Base-by-base conservation (phyloP, 495 filamentous ascomycete species). In the Saxispiralis lemnorum region DNA sequence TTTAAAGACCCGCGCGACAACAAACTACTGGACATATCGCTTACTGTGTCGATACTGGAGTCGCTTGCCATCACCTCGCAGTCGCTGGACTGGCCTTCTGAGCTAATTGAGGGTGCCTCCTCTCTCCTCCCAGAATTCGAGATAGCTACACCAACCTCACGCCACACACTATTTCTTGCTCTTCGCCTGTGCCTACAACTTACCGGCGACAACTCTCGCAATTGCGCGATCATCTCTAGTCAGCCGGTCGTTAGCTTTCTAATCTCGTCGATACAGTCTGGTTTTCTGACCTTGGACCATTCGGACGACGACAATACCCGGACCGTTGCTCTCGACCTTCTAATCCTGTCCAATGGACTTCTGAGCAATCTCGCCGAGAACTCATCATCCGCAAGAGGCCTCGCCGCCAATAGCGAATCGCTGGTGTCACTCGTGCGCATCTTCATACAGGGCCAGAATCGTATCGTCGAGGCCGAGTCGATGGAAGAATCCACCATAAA, bases 321-420 rank as follows among this genome's bases (percentile, higher is more conserved):
- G 34, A 51, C 51, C 31, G 52, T 66, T 24, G 54, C 67, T 13
- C 59, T 87, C 17, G 79, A 95, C 47, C 68, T 69, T 17, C 69
- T 93, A 15, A 76, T 94, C 39, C 66, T 95, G 44, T 71, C 79
- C 35, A 62, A 94, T 30, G 92, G 86, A 0, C 74, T 80, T 41
- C 72, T 93, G 56, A 93, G 89, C 54, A 97, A 97, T 56, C 69
- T 96, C 47, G 76, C 79, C 14, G 88, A 94, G 53, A 75, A 78
- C 51, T 81, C 74, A 41, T 64, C 75, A 30, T 52, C 58, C 31
- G 72, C 75, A 10, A 63, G 72, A 35, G 31, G 18, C 3, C 24
- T 38, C 10, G 18, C 37, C 34, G 16, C 19, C 31, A n/a, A 19
- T n/a, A 19, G 7, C 7, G 31, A 45, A 31, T 14, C 41, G 12